Evolutionary conservation across 73 alveolate genomes (phyloP), one percentile per base, ranked within the genome.

Genomic region (Paramecium pentaurelia): DNA sequence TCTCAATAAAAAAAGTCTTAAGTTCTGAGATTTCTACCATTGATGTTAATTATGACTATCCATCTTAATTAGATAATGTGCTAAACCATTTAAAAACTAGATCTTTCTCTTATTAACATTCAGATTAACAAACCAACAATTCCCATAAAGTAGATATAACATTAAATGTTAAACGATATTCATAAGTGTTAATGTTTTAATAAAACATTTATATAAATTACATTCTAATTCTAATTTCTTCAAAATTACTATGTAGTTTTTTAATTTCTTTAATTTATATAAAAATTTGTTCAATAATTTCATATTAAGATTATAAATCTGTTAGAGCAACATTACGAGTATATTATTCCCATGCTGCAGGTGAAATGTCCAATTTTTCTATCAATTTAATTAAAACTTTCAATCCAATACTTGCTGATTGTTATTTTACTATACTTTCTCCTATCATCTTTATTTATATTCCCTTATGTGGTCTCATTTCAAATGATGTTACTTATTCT

Each of bases 1-100:
- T 92, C 32, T 97, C 96, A 45, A 80, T 91, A 83, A 95, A 97
- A 86, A 97, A 93, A 40, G 86, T 83, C 70, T 86, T 89, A 4
- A 95, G 60, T 14, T 86, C 95, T 8, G 87, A 86, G 0, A 93
- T 49, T 16, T 93, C 95, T 38, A 88, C 93, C 51, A 93, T 86
- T 28, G 70, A 68, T 16, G 58, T 92, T 42, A 59, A 32, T 80
- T 80, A 80, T n/a, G 87, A 93, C 20, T 58, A 45, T 27, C 90
- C 86, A 42, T 58, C 95, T 45, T 77, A 49, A 51, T 71, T 90
- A 5, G 58, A 91, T 18, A 92, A 92, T 44, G 71, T 93, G 40
- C 92, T 85, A 38, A 93, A 87, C 95, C 96, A 93, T 38, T 93
- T 93, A 64, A 47, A 92, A 60, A 86, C 86, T 27, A 71, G 34